Percentiles rank a stretch among this genome's conserved stretches.
These are phyloP conservation scores for Arthrobotrys sinensis DNA, from an alignment of 2,329 filamentous ascomycete genomes.

Conservation along the genomic window DNA sequence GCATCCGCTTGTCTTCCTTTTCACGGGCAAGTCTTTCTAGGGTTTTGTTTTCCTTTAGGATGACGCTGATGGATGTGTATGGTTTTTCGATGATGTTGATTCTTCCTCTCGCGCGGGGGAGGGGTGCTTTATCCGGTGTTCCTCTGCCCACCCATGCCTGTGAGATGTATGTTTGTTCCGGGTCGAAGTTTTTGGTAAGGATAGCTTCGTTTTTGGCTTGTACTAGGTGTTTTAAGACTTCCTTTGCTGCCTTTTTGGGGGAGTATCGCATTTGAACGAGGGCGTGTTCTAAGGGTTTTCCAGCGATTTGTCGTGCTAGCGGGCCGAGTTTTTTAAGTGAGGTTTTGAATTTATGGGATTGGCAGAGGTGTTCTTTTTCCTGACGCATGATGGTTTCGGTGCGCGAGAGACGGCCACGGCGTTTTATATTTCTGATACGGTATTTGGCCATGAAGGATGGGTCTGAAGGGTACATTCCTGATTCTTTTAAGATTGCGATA, in stretches of 20 bases:
- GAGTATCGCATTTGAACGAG: constrained; percentile 95
- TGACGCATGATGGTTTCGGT: constrained; percentile 75
- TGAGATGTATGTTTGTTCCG: constrained; percentile 88
- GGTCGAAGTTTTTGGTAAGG: constrained; percentile 87
- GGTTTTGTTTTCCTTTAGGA: constrained; percentile 95
- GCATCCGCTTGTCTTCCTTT: constrained; percentile 80
- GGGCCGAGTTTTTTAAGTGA: constrained; percentile 92
- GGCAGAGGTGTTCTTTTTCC: constrained; percentile 70
- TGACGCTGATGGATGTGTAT: constrained; percentile 81
- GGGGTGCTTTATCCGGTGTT: constrained; percentile 74
- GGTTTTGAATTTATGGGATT: constrained; percentile 83
- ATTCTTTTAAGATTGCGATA: constrained; percentile 70
- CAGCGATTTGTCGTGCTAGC: constrained; percentile 87
- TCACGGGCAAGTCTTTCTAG: constrained; percentile 85
- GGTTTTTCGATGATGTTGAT: constrained; percentile 79
- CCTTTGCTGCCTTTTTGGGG: constrained; percentile 89
- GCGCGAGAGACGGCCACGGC: constrained; percentile 77
- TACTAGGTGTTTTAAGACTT: constrained; percentile 84
- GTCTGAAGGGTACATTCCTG: constrained; percentile 75
- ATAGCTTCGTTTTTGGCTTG: constrained; percentile 86
- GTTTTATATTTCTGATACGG: constrained; percentile 80
- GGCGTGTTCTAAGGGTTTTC: constrained; percentile 94
- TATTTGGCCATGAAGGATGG: constrained; percentile 81
- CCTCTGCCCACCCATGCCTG: constrained; percentile 93
- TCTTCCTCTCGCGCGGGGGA: constrained; percentile 83